These are phyloP conservation scores for Ceratocystis eucalypticola DNA, from an alignment of 2,329 filamentous ascomycete genomes.

Conservation along the genomic window DNA sequence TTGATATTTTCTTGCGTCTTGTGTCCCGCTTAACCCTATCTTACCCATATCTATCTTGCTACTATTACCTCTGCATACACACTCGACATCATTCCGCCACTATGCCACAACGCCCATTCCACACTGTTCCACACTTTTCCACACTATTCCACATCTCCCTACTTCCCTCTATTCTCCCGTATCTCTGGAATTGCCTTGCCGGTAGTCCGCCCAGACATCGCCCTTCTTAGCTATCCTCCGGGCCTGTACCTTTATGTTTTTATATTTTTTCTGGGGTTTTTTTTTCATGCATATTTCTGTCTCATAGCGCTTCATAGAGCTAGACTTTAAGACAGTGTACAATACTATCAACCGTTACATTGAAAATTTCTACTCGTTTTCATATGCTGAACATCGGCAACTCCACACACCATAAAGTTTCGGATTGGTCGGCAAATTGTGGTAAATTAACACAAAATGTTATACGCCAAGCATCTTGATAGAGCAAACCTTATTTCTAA, in stretches of 20 bases:
- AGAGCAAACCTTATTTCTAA: too few species aligned
- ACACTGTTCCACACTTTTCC: too few species aligned
- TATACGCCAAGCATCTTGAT: too few species aligned
- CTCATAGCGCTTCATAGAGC: background rate
- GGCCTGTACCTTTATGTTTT: conserved; percentile 1
- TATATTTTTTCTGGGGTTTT: background rate
- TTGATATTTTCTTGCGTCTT: background rate
- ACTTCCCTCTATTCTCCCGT: too few species aligned
- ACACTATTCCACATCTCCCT: too few species aligned
- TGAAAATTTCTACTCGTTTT: background rate
- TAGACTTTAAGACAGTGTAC: background rate
- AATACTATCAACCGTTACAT: background rate
- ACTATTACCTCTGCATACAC: too few species aligned
- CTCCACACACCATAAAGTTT: too few species aligned
- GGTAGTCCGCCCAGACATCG: background rate
- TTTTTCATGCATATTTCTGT: background rate
- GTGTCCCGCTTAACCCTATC: background rate
- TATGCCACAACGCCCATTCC: too few species aligned
- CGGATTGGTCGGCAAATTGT: too few species aligned
- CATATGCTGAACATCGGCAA: background rate
- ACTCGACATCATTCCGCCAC: too few species aligned
- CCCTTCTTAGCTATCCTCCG: background rate
- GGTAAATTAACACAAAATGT: too few species aligned
- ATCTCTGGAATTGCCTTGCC: background rate
- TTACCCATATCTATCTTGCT: too few species aligned